Evolutionary conservation across 1,284 basidiomycete genomes (phyloP), one percentile per base, ranked within the genome.

Genomic region (Phellinidium pouzarii): DNA sequence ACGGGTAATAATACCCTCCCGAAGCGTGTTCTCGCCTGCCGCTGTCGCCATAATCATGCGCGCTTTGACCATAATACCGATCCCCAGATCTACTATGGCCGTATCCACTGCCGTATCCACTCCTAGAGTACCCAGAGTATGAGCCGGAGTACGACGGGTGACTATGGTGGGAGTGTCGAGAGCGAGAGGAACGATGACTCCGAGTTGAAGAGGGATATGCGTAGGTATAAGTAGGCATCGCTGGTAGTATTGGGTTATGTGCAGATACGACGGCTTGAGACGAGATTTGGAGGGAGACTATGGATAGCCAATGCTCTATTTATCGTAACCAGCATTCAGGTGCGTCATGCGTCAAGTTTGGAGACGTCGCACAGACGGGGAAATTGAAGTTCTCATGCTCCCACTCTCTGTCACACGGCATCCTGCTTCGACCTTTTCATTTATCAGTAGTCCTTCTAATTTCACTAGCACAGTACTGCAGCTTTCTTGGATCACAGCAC

Each of bases 211-310:
- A 38, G 11, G 54, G 50, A 41, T 56, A 52, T 20, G 50, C 36
- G 25, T 56, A 56, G 1, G 53, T 55, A 14, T 48, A 49, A 48
- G 51, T 56, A 1, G 20, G n/a, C n/a, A n/a, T n/a, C n/a, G n/a
- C n/a, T n/a, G n/a, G n/a, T n/a, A n/a, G n/a, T n/a, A n/a, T n/a
- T n/a, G n/a, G n/a, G n/a, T n/a, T n/a, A n/a, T n/a, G n/a, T n/a
- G n/a, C n/a, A n/a, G n/a, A n/a, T n/a, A n/a, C n/a, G n/a, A n/a
- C n/a, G n/a, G n/a, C n/a, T n/a, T n/a, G n/a, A 25, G 34, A 22
- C 22, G 36, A 23, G 47, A 9, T 22, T 48, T 48, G n/a, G 31
- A 22, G 44, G 14, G 27, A 5, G 20, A 20, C 27, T 46, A 11
- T 11, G 9, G 38, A 38, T 20, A 25, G 17, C 8, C 17, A 19